These are phyloP conservation scores for Suillus bovinus DNA, from an alignment of 768 basidiomycete genomes.

Conservation along the genomic window DNA sequence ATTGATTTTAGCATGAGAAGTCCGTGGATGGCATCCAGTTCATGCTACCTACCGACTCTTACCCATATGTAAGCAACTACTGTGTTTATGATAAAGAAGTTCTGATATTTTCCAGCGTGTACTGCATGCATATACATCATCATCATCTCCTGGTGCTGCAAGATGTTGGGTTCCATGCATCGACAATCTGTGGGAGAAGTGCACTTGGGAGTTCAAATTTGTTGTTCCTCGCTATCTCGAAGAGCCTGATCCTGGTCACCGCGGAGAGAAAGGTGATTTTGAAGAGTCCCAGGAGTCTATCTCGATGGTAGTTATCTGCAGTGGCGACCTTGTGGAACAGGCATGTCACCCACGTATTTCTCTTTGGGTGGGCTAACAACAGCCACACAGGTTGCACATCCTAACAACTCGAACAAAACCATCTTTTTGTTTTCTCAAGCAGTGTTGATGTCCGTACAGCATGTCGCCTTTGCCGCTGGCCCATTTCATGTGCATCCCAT, in stretches of 20 bases:
- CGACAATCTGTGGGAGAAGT: conserved; percentile 93
- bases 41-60: conserved; percentile 75
- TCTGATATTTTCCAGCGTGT: conserved; percentile 59
- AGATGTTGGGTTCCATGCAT: conserved; percentile 98
- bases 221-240: conserved; percentile 85
- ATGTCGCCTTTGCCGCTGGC: conserved; percentile 93
- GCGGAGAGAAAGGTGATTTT: conserved; percentile 43
- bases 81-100: conserved; percentile 7
- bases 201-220: conserved; percentile 98
- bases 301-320: conserved; percentile 89
- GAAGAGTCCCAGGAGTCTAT: conserved; percentile 56
- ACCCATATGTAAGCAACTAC: conserved; percentile 71
- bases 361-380: conserved; percentile 11
- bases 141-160: conserved; percentile 87
- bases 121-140: conserved; percentile 90
- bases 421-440: conserved; percentile 92
- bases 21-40: conserved; percentile 90
- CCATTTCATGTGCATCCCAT: conserved; percentile 84
- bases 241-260: conserved; percentile 40
- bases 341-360: conserved; percentile 40
- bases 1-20: conserved; percentile 82
- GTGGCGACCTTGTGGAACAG: conserved; percentile 94
- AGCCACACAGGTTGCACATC: conserved; percentile 76
- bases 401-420: conserved; percentile 89
- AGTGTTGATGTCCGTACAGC: conserved; percentile 90